These are phyloP conservation scores for Brachypodium distachyon DNA, from an alignment of 202 grass and related monocot genomes.

Conservation along the genomic window DNA sequence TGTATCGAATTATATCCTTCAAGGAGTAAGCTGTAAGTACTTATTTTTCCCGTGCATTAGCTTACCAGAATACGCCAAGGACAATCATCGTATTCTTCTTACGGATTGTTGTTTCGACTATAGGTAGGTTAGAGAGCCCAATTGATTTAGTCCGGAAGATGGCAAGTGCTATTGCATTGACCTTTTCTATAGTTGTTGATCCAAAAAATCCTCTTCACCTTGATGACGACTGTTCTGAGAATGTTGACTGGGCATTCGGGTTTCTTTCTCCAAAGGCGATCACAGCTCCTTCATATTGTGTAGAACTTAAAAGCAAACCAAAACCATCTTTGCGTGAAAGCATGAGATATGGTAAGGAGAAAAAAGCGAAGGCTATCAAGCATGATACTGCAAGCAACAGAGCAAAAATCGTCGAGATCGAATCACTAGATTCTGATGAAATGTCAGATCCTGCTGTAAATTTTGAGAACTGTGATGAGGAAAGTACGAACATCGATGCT, in stretches of 20 bases:
- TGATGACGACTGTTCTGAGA: constrained; percentile 79
- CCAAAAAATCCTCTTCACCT: constrained; percentile 86
- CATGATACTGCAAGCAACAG: constrained; percentile 15
- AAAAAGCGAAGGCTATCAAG: constrained; percentile 38
- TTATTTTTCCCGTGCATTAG: neutral
- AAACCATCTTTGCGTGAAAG: constrained; percentile 34
- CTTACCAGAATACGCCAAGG: neutral
- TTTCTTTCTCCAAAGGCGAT: constrained; percentile 50
- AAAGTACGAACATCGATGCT: constrained; percentile 44
- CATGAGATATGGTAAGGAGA: constrained; percentile 30
- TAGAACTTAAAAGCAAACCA: constrained; percentile 32
- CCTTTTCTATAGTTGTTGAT: constrained; percentile 94
- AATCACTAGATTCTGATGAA: constrained; percentile 44
- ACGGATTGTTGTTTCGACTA: constrained; percentile 23
- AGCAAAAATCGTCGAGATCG: constrained; percentile 40
- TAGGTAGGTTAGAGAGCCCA: constrained; percentile 96
- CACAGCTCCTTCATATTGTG: constrained; percentile 27
- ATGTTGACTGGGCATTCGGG: constrained; percentile 81
- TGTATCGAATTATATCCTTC: constrained; percentile 78
- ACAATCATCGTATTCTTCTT: constrained; percentile 19
- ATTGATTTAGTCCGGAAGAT: constrained; percentile 84
- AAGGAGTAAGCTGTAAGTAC: constrained; percentile 90
- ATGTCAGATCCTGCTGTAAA: constrained; percentile 21
- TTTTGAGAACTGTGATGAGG: constrained; percentile 27
- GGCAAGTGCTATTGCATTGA: constrained; percentile 79